Evolutionary conservation across 495 filamentous ascomycete genomes (phyloP), one percentile per base, ranked within the genome.

Genomic region (Podospora fimiseda): DNA sequence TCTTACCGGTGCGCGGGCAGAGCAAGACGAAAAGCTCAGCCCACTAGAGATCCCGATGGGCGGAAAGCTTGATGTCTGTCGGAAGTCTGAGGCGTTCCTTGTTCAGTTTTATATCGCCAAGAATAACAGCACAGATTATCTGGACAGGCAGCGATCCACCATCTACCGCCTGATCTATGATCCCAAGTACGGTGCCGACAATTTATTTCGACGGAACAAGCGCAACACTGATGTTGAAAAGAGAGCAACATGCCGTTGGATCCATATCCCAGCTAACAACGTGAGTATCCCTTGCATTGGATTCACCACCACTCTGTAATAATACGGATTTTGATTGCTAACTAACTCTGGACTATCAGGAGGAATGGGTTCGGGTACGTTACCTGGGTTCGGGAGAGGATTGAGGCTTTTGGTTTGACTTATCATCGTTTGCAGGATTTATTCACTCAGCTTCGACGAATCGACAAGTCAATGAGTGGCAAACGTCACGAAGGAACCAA

Each of bases 231-330:
- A 52, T 7, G 18, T 22, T 8, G 41, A 45, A 18, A 52, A 37
- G 42, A 15, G 18, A 11, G n/a, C 37, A 22, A 38, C 41, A 19
- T 52, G 50, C 24, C 50, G 50, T 3, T 52, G 50, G 50, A 38
- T 52, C 18, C 41, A 52, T 23, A 9, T 52, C 5, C 50, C 50
- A 8, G 41, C 50, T 16, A 52, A 52, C 41, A 52, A 52, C 22
- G 50, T 38, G 41, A 44, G 42, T 22, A 6, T 2, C 6, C 33
- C 33, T 37, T 14, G 8, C n/a, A 37, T 8, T 37, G 7, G 33
- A 8, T 14, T n/a, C n/a, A n/a, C n/a, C n/a, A n/a, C n/a, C n/a
- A n/a, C n/a, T n/a, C n/a, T n/a, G n/a, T n/a, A n/a, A n/a, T n/a
- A n/a, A n/a, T n/a, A n/a, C n/a, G n/a, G n/a, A 37, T 37, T 8